Percentiles rank a stretch among this genome's conserved stretches.
Evolutionary conservation across 116 monocot genomes (phyloP).

Genomic region (Trichopus zeylanicus): DNA sequence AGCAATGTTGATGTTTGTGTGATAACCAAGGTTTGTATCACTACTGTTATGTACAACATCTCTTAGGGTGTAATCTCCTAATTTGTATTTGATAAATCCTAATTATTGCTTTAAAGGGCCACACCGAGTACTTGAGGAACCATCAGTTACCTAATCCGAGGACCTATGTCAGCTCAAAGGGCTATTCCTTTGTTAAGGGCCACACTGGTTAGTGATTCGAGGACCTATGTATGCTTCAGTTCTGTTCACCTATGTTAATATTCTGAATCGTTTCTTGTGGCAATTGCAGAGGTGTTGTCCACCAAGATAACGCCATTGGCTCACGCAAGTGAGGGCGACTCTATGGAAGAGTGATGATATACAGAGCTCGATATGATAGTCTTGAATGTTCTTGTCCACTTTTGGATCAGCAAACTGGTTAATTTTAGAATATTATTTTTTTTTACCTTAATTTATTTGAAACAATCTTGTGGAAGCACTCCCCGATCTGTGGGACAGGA

Average conservation of each 20-base stretch:
- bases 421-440: not conserved
- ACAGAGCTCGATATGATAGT: no score
- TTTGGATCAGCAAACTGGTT: not conserved
- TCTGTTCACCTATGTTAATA: no score
- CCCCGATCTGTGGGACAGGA: not conserved
- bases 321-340: constrained; percentile 38
- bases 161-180: constrained; percentile 83
- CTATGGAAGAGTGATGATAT: constrained; percentile 68
- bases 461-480: no score
- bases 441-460: not conserved
- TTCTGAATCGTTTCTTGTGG: no score
- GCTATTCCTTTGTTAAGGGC: constrained; percentile 77
- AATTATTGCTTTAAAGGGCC: constrained; percentile 31
- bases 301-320: constrained; percentile 59
- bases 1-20: constrained; percentile 99
- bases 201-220: constrained; percentile 48
- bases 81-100: not conserved
- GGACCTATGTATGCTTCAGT: not conserved
- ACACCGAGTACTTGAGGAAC: constrained; percentile 83
- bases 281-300: constrained; percentile 46
- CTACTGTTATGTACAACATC: not conserved
- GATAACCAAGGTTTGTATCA: constrained; percentile 72
- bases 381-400: not conserved
- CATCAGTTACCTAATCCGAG: constrained; percentile 85
- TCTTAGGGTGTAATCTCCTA: not conserved